A percentile compares a stretch with the other conserved stretches of the same genome.
phyloP scores from a whole-genome alignment of 768 basidiomycete species.

The Hydnum rufescens region DNA sequence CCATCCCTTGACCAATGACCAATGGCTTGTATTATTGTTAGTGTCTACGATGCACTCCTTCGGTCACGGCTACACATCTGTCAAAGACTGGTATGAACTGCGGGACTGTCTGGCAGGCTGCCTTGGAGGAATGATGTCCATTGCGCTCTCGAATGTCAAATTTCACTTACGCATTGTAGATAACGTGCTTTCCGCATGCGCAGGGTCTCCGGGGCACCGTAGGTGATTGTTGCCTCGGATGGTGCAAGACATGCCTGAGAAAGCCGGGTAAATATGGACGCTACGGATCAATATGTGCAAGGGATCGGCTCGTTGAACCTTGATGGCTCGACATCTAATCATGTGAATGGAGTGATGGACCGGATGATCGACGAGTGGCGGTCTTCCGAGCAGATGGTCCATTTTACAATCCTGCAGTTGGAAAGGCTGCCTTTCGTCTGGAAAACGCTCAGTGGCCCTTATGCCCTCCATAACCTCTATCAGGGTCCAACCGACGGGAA shows the following conservation, averaged over 20 bases:
- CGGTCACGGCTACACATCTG: conserved; percentile 96
- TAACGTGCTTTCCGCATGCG: conserved; percentile 75
- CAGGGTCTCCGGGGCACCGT: conserved; percentile 82
- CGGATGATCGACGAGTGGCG: conserved; percentile 95
- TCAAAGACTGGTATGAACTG: conserved; percentile 92
- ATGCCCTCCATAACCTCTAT: conserved; percentile 33
- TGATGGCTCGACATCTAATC: conserved; percentile 43
- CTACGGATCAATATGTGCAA: conserved; percentile 77
- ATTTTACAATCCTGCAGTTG: conserved; percentile 78
- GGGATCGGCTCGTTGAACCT: conserved; percentile 51
- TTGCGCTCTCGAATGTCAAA: conserved; percentile 83
- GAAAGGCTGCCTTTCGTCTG: conserved; percentile 68
- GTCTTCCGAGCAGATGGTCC: conserved; percentile 90
- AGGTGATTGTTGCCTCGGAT: conserved; percentile 72
- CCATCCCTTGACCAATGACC: not conserved
- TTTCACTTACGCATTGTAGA: conserved; percentile 90
- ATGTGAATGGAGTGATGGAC: conserved; percentile 85
- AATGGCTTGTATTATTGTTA: conserved; percentile 27
- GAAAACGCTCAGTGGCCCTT: conserved; percentile 81
- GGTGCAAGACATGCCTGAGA: conserved; percentile 90
- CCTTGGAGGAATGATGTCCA: conserved; percentile 91
- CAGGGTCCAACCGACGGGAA: conserved; percentile 20
- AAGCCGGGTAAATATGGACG: conserved; percentile 79
- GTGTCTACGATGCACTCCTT: conserved; percentile 90
- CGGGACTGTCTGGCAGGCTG: conserved; percentile 84